Base-by-base conservation (phyloP, 2,329 filamentous ascomycete genomes). In the Fusarium oligoseptatum region DNA sequence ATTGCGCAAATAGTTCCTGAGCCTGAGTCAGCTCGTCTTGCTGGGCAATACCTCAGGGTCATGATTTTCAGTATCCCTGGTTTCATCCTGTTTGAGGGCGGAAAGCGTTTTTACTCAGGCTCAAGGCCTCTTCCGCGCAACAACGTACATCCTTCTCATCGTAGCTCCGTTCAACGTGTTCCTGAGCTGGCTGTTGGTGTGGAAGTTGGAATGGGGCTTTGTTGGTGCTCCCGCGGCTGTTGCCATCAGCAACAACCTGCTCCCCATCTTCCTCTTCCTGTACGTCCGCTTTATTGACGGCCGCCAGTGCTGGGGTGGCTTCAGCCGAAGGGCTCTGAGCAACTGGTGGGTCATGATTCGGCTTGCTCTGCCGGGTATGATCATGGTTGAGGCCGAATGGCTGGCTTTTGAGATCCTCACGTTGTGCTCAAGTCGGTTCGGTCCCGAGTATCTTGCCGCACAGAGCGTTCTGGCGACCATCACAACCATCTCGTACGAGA, bases 351-450 rank as follows among this genome's bases (percentile, higher is more conserved):
- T 82, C 10, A 97, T 97, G 96, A 90, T 98, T 77, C 91, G 91
- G 57, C 92, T 98, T 41, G 95, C 96, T 0, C 85, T 98, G 14
- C 95, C 96, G 0, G 96, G 96, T 2, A 91, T 98, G 81, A 86
- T 98, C 74, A 98, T 98, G 95, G 93, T 98, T 2, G 92, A 97
- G 81, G 95, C 96, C 6, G 96, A 98, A 82, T 97, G 94, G 84
- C 88, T 98, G 12, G 95, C 95, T 8, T 98, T 98, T 81, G 96
- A 98, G 82, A 91, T 98, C 58, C 87, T 98, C 72, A 98, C 95
- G 0, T 87, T 98, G n/a, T 91, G 92, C 10, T 90, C 94, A 0
- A 94, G 92, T 61, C 94, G 93, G 77, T 92, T 98, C 67, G 94
- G 93, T 17, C 91, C 94, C 2, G 92, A 92, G 20, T 91, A 93